phyloP scores from a whole-genome alignment of 2,329 filamentous ascomycete species.

The Alternaria sp. region DNA sequence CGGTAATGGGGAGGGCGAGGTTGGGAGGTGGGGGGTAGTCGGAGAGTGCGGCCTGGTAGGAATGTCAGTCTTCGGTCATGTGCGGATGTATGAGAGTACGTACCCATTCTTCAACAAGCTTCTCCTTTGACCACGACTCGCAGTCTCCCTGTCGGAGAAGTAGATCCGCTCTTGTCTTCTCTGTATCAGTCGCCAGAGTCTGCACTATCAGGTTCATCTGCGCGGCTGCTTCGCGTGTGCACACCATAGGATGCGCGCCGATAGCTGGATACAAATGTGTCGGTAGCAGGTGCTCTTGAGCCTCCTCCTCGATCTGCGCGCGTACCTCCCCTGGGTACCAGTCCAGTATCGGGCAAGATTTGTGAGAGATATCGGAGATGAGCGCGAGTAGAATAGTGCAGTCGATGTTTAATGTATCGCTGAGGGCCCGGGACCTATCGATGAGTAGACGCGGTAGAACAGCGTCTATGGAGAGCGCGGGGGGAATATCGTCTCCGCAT shows the following conservation, averaged over 20 bases:
- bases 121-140: conserved; percentile 8
- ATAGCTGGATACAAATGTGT: conserved; percentile 69
- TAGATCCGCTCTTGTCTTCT: conserved; percentile 63
- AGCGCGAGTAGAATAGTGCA: conserved; percentile 75
- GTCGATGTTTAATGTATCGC: conserved; percentile 64
- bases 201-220: conserved; percentile 61
- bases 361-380: conserved; percentile 75
- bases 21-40: conserved; percentile 59
- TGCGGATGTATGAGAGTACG: background rate
- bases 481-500: conserved; percentile 35
- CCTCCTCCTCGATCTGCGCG: conserved; percentile 70
- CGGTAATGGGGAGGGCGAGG: conserved; percentile 67
- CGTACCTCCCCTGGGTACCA: conserved; percentile 65
- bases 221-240: conserved; percentile 68
- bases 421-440: conserved; percentile 48
- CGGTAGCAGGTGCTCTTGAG: conserved; percentile 64
- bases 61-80: background rate
- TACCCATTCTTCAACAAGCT: conserved; percentile 32
- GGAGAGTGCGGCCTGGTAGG: conserved; percentile 49
- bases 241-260: conserved; percentile 63
- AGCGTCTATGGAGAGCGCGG: conserved; percentile 26
- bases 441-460: conserved; percentile 45
- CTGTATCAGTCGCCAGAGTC: conserved; percentile 47
- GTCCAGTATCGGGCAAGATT: conserved; percentile 54
- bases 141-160: conserved; percentile 58